Percentiles rank a stretch among this genome's conserved stretches.
These are phyloP conservation scores for Hypomyces perniciosus DNA, from an alignment of 2,329 filamentous ascomycete genomes.

Conservation along the genomic window DNA sequence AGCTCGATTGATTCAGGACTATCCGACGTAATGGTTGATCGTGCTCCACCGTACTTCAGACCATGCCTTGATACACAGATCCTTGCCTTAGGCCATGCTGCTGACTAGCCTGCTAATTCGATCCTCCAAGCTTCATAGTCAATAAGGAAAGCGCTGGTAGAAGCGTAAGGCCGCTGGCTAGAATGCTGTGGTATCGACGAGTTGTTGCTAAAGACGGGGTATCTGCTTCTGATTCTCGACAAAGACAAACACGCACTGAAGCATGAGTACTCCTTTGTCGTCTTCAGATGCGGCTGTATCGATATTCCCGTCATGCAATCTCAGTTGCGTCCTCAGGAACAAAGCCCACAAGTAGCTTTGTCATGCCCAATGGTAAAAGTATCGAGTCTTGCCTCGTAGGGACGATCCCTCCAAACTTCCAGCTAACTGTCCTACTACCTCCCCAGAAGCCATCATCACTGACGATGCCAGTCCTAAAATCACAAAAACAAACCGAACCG, in stretches of 20 bases:
- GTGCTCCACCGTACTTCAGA: neutral
- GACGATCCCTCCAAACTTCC: neutral
- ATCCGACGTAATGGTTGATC: neutral
- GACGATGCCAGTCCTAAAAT: conserved; percentile 22
- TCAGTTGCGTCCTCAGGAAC: neutral
- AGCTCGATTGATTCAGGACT: neutral
- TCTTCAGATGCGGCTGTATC: neutral
- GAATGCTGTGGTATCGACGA: too few relatives aligned
- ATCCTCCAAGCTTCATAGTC: neutral
- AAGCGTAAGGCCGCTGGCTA: too few relatives aligned
- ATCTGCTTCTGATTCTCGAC: too few relatives aligned
- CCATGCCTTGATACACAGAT: neutral
- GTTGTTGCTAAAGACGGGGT: too few relatives aligned
- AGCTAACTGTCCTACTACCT: conserved; percentile 15
- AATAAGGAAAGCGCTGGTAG: neutral
- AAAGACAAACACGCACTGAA: too few relatives aligned
- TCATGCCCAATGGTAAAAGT: neutral
- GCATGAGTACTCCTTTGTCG: neutral
- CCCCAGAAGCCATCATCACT: conserved; percentile 31
- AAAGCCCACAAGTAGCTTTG: neutral
- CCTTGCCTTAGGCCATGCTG: neutral
- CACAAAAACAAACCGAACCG: conserved; percentile 18
- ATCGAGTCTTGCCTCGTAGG: neutral
- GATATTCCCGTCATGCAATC: neutral
- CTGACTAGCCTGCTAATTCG: neutral